These are phyloP conservation scores for Theobroma grandiflorum DNA, from an alignment of 441 rosid genomes.

Conservation along the genomic window DNA sequence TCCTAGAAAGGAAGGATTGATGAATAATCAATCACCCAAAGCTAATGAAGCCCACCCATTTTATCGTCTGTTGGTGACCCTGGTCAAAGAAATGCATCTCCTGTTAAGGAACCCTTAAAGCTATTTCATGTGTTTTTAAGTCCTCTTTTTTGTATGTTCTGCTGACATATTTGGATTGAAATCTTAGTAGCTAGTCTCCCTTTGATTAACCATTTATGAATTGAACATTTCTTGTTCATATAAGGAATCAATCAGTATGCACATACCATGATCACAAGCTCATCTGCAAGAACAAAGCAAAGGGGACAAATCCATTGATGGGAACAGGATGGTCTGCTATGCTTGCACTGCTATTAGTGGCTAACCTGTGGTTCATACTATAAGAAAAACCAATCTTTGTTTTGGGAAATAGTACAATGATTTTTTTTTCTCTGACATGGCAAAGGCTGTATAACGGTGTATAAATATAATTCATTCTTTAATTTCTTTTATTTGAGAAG, in stretches of 20 bases:
- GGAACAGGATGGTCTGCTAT: conserved; percentile 41
- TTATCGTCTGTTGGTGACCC: background rate
- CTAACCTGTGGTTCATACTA: conserved; percentile 23
- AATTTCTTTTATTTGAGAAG: too few relatives aligned
- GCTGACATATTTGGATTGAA: background rate
- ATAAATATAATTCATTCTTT: too few relatives aligned
- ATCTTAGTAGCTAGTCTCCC: background rate
- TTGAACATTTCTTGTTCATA: background rate
- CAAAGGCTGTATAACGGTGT: background rate
- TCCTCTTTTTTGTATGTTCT: background rate
- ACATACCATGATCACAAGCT: conserved; percentile 74
- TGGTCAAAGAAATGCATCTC: background rate
- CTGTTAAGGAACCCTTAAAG: background rate
- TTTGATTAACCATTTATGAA: background rate
- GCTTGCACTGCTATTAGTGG: conserved; percentile 29
- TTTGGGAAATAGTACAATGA: background rate
- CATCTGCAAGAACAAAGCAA: conserved; percentile 57
- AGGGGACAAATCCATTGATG: conserved; percentile 38
- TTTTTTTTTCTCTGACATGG: background rate
- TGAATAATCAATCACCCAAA: background rate
- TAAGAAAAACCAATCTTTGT: background rate
- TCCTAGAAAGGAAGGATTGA: too few relatives aligned
- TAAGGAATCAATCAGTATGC: conserved; percentile 73
- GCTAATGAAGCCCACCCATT: background rate
- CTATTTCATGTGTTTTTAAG: background rate